Evolutionary conservation across 2,329 filamentous ascomycete species (phyloP), one percentile per base, ranked within the genome.

Genomic region (Cladosporium sp.): DNA sequence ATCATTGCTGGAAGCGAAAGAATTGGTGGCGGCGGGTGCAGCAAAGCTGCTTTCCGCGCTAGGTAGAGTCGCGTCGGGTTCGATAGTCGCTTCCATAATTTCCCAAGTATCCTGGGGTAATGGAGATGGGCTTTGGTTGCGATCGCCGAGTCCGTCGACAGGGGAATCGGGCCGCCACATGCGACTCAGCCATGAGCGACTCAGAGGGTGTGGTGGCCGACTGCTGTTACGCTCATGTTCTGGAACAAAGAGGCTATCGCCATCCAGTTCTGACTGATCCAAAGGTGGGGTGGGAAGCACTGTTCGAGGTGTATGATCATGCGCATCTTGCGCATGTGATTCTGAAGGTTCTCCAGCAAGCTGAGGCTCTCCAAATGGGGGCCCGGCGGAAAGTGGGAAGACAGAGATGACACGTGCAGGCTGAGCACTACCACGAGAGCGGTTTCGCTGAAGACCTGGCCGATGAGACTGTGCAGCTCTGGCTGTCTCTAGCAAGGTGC

Each of bases 1-100:
- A 29, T 52, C 53, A 43, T 49, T 57, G 12, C 56, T 58, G 13
- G 68, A 67, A 48, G 54, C 55, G 57, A 74, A 75, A 0, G 78
- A 78, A 11, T 73, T 73, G 33, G 76, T 74, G 3, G 77, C 72
- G n/a, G 73, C 72, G 1, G 77, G 76, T 8, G 87, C 91, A 0
- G 84, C 79, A 65, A 95, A 95, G 0, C 90, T 95, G 1, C 89
- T 91, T 25, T 86, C 82, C 2, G 82, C 80, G 59, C 86, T 94
- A 0, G 90, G 88, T 2, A 88, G 78, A 54, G 88, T 85, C 13
- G 85, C 83, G 65, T 95, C 90, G 0, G 88, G 88, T 0, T 86
- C 84, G 53, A 96, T 78, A 0, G 88, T 94, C 6, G 79, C 84
- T 51, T 90, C 74, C 47, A 96, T 81, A 3, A 84, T 88, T 53